A percentile compares a stretch with the other conserved stretches of the same genome.
Conservation (phyloP, 257 asterid genomes). For the Knoxia roxburghii region DNA sequence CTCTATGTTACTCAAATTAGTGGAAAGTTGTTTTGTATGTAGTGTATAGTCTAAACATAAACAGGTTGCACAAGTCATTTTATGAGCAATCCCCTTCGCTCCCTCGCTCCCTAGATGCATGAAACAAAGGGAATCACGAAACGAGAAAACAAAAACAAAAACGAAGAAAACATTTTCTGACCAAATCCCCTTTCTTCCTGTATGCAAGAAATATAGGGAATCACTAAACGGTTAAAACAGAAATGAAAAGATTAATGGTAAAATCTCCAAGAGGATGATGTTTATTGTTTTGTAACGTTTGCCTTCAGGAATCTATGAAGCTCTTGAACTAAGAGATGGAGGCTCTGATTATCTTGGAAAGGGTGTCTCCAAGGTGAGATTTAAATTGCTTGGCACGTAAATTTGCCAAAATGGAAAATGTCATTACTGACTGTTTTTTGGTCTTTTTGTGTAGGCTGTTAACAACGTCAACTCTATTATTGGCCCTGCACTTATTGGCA, state of each 20-base stretch:
- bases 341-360: constrained; percentile 97
- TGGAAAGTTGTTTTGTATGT: background rate
- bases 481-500: constrained; percentile 92
- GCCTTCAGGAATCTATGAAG: constrained; percentile 74
- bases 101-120: too few species aligned
- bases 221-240: background rate
- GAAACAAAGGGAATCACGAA: background rate
- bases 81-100: background rate
- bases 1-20: background rate
- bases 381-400: background rate
- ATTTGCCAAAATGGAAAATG: background rate
- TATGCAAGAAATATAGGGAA: too few species aligned
- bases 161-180: too few species aligned
- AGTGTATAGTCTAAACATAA: too few species aligned
- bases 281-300: background rate
- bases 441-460: constrained; percentile 53
- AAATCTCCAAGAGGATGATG: background rate
- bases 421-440: background rate
- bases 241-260: background rate
- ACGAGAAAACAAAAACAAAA: too few species aligned
- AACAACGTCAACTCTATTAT: constrained; percentile 76
- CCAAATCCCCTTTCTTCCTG: too few species aligned
- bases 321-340: constrained; percentile 97
- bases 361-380: constrained; percentile 85
- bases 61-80: background rate